Percentiles rank a stretch among this genome's conserved stretches.
Evolutionary conservation across 306 rosid genomes (phyloP).

Genomic region (Potentilla sterilis): DNA sequence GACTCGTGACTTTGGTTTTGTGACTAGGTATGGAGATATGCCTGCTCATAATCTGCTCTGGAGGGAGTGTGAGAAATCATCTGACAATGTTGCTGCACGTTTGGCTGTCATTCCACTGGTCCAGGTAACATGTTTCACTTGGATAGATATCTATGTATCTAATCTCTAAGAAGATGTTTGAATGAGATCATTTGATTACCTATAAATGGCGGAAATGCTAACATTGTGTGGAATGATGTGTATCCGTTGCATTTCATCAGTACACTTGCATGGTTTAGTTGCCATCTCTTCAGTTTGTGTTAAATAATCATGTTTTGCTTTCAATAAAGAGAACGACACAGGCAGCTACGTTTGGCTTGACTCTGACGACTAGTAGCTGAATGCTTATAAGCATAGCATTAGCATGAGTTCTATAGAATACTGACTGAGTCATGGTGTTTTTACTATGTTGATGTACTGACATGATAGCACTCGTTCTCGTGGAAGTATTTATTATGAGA

Average conservation of each 20-base stretch:
- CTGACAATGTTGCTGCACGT: slow-evolving; percentile 87
- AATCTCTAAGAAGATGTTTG: neutral
- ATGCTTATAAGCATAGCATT: neutral
- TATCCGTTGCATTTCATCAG: neutral
- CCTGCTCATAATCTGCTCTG: slow-evolving; percentile 93
- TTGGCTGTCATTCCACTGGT: slow-evolving; percentile 87
- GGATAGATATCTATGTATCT: neutral
- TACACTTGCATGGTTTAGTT: neutral
- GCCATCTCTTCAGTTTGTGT: neutral
- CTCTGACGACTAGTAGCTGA: neutral
- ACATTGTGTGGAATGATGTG: neutral
- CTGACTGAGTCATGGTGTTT: neutral
- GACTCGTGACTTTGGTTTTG: slow-evolving; percentile 24
- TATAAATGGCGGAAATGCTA: neutral
- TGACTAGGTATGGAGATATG: slow-evolving; percentile 89
- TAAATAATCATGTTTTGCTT: neutral
- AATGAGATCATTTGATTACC: neutral
- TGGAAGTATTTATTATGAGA: neutral
- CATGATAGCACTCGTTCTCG: neutral
- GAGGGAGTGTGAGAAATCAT: slow-evolving; percentile 94
- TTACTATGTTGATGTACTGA: no score
- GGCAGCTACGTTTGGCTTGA: neutral
- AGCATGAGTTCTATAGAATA: neutral
- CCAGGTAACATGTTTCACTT: slow-evolving; percentile 49
- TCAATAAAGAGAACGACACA: neutral